Conservation (phyloP, 75 land plant genomes). For the Sequoiadendron giganteum region DNA sequence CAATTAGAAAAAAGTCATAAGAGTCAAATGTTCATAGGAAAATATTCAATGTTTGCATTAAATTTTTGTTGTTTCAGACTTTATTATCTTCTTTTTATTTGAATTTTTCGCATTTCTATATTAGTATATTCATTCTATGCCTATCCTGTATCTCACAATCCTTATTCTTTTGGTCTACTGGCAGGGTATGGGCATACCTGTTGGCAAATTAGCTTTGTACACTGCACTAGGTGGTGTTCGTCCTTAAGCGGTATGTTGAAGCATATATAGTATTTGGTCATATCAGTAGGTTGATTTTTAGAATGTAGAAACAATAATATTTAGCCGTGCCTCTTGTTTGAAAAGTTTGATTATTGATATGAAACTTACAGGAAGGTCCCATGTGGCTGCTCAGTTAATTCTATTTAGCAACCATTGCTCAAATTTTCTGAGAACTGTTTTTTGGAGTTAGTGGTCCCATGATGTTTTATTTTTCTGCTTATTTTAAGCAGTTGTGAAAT, state of each 20-base stretch:
- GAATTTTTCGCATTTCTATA: neutral
- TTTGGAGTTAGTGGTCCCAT: too few relatives aligned
- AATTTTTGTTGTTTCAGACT: neutral
- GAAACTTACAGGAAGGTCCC: neutral
- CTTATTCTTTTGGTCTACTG: neutral
- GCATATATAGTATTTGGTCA: neutral
- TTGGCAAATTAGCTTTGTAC: conserved; percentile 84
- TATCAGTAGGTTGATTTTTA: neutral
- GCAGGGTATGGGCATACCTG: conserved; percentile 95
- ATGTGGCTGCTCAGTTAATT: too few relatives aligned
- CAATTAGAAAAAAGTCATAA: neutral
- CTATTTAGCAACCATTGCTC: too few relatives aligned
- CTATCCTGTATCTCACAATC: neutral
- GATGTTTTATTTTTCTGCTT: too few relatives aligned
- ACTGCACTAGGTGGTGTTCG: conserved; percentile 92
- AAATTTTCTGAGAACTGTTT: too few relatives aligned
- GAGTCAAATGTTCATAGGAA: neutral
- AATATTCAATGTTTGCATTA: neutral
- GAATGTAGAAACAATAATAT: neutral
- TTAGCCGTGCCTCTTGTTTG: neutral
- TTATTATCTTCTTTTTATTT: neutral
- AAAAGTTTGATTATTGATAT: neutral
- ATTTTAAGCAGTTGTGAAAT: too few relatives aligned
- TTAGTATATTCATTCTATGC: neutral
- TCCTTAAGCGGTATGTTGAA: conserved; percentile 72